Conservation (phyloP, 768 basidiomycete genomes). For the Dacryopinax spathularia region DNA sequence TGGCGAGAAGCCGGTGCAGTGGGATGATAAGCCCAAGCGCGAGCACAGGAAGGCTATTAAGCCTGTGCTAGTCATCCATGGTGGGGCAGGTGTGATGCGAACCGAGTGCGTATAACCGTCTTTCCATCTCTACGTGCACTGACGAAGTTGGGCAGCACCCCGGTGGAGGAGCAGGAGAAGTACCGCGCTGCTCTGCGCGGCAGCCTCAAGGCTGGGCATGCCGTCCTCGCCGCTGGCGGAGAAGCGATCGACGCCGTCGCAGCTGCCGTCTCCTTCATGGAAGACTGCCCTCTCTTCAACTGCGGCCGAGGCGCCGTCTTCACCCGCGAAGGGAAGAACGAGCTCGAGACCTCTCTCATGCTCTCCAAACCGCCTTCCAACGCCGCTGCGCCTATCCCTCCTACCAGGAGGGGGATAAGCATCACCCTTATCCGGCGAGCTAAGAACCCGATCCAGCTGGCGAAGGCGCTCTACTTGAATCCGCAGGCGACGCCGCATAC, state of each 20-base stretch:
- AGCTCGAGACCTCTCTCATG: slow-evolving; percentile 71
- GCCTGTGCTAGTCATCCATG: slow-evolving; percentile 54
- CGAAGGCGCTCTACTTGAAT: slow-evolving; percentile 54
- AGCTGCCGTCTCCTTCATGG: slow-evolving; percentile 57
- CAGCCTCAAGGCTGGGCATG: slow-evolving; percentile 49
- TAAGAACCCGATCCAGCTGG: slow-evolving; percentile 61
- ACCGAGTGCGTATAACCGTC: slow-evolving; percentile 11
- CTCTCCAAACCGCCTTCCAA: slow-evolving; percentile 52
- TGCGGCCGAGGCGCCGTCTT: slow-evolving; percentile 71
- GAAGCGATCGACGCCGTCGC: slow-evolving; percentile 74
- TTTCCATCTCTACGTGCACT: neutral
- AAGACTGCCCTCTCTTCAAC: slow-evolving; percentile 72
- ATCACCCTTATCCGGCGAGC: slow-evolving; percentile 50
- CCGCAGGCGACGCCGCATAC: slow-evolving; percentile 48
- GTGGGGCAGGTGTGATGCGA: slow-evolving; percentile 63
- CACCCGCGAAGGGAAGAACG: slow-evolving; percentile 70
- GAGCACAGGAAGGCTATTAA: slow-evolving; percentile 9
- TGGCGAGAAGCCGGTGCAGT: neutral
- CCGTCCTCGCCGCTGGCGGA: slow-evolving; percentile 49
- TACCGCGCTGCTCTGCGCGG: slow-evolving; percentile 43
- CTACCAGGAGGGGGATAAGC: slow-evolving; percentile 46
- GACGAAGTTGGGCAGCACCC: slow-evolving; percentile 32
- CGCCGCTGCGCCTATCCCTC: slow-evolving; percentile 44
- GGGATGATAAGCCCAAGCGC: neutral
- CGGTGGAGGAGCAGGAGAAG: slow-evolving; percentile 36